These are phyloP conservation scores for Gossypium longicalyx DNA, from an alignment of 345 rosid genomes.

Conservation along the genomic window DNA sequence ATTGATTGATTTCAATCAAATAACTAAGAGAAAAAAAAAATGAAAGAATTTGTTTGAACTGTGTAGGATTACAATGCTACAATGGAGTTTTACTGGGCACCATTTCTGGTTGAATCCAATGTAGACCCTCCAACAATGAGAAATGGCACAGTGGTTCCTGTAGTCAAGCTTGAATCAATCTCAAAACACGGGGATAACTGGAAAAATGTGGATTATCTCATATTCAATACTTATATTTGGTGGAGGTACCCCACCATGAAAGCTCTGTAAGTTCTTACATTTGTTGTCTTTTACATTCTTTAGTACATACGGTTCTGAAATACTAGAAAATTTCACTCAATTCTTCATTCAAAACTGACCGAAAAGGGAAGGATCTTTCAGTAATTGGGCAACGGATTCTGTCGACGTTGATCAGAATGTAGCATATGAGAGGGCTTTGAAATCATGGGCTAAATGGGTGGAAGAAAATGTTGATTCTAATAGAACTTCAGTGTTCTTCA, in stretches of 20 bases:
- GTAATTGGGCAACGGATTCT: constrained; percentile 41
- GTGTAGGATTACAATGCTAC: constrained; percentile 54
- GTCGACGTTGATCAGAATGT: constrained; percentile 45
- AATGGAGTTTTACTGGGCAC: constrained; percentile 63
- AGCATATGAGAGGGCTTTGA: constrained; percentile 50
- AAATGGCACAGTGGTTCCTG: constrained; percentile 41
- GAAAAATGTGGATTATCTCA: constrained; percentile 47
- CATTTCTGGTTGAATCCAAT: constrained; percentile 59
- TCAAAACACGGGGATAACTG: constrained; percentile 49
- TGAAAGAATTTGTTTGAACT: constrained; percentile 5
- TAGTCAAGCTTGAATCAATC: constrained; percentile 52
- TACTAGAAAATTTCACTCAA: neutral
- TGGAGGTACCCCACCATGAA: constrained; percentile 49
- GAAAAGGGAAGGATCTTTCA: constrained; percentile 47
- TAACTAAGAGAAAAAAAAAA: no score
- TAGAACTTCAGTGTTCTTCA: constrained; percentile 65
- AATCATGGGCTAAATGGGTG: constrained; percentile 69
- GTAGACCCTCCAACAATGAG: constrained; percentile 48
- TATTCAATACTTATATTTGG: constrained; percentile 67
- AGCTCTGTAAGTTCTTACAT: constrained; percentile 42
- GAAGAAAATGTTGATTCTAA: constrained; percentile 57
- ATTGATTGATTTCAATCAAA: neutral
- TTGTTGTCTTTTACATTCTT: neutral
- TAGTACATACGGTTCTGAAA: no score
- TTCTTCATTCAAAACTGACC: constrained; percentile 1